Conservation (phyloP, 2,329 filamentous ascomycete species). For the Stachybotrys echinatus region DNA sequence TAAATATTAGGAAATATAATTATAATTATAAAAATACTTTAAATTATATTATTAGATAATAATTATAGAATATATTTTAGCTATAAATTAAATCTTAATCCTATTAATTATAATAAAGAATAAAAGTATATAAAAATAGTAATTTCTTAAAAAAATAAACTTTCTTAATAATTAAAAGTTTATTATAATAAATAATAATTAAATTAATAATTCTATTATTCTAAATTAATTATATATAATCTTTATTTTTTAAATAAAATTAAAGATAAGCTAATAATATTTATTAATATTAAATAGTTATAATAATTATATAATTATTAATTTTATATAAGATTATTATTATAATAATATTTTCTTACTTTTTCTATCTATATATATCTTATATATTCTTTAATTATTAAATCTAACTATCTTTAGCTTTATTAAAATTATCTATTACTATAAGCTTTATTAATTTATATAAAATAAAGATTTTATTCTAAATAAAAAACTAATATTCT, state of each 20-base stretch:
- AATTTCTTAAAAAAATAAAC: conserved; percentile 8
- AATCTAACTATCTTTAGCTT: conserved; percentile 2
- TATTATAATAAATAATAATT: conserved; percentile 12
- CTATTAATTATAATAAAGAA: conserved; percentile 16
- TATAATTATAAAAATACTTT: conserved; percentile 5
- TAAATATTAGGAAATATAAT: conserved; percentile 1
- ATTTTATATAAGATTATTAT: conserved; percentile 5
- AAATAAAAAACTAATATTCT: neutral
- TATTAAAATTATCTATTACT: neutral
- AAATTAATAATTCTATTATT: conserved; percentile 8
- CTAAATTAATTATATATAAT: conserved; percentile 10
- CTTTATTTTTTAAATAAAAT: conserved; percentile 6
- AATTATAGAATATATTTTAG: conserved; percentile 12
- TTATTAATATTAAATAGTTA: conserved; percentile 5
- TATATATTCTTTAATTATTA: conserved; percentile 2
- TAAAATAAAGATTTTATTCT: neutral
- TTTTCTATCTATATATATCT: conserved; percentile 1
- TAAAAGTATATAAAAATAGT: conserved; percentile 10
- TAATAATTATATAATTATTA: conserved; percentile 2
- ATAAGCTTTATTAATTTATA: neutral
- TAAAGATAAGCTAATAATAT: neutral
- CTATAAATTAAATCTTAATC: conserved; percentile 2
- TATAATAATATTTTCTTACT: neutral
- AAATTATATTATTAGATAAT: conserved; percentile 10
- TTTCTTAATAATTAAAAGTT: conserved; percentile 10